These are phyloP conservation scores for Mesembryanthemum crystallinum DNA, from an alignment of 148 eudicot genomes.

Conservation along the genomic window DNA sequence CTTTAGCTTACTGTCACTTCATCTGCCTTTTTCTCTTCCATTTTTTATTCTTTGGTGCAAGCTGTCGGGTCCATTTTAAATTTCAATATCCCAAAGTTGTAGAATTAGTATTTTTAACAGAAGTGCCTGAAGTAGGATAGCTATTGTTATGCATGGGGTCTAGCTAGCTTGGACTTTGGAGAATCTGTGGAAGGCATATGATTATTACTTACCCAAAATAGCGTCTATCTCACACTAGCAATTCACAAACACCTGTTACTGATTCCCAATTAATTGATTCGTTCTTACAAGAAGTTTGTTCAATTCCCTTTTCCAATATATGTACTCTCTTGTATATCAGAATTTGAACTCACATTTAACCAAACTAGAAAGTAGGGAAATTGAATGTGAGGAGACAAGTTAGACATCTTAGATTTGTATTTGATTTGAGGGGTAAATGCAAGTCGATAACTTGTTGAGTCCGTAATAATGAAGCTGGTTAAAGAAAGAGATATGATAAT, in stretches of 20 bases:
- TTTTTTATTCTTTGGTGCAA: not conserved
- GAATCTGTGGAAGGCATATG: not conserved
- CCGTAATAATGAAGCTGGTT: not conserved
- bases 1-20: not conserved
- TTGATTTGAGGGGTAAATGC: not conserved
- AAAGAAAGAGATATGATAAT: not conserved
- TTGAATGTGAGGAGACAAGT: not conserved
- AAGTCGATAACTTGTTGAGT: not conserved
- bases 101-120: too few species aligned
- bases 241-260: not conserved
- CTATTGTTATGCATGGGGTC: not conserved
- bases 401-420: not conserved
- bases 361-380: constrained; percentile 4
- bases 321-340: not conserved
- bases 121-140: not conserved
- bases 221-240: not conserved
- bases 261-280: not conserved
- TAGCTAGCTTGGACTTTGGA: too few species aligned
- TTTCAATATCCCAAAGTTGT: too few species aligned
- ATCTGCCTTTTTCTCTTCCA: not conserved
- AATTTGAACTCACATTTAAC: not conserved
- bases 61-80: not conserved
- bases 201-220: not conserved
- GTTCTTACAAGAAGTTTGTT: not conserved
- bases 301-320: not conserved